These are phyloP conservation scores for Petasospora fabianii DNA, from an alignment of 1,139 yeast genomes.

Conservation along the genomic window DNA sequence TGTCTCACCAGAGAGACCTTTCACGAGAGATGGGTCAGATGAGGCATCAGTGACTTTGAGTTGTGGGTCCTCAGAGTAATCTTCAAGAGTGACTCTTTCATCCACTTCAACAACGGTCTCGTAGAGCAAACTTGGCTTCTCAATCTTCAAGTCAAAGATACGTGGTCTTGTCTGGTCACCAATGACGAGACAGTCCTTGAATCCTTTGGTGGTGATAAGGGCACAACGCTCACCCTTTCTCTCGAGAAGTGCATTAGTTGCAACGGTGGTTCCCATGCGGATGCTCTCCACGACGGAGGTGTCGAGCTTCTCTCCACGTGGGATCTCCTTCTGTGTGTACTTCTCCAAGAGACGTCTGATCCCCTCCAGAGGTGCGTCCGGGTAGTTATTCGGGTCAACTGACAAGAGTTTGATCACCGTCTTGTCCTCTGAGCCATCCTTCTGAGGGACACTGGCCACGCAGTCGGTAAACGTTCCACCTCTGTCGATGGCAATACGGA, in stretches of 20 bases:
- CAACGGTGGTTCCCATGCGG: constrained; percentile 80
- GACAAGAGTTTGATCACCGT: constrained; percentile 67
- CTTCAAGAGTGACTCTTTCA: constrained; percentile 70
- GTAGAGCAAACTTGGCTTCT: constrained; percentile 56
- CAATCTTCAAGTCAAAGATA: constrained; percentile 47
- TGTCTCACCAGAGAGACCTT: constrained; percentile 63
- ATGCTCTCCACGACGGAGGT: constrained; percentile 50
- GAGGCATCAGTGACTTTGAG: constrained; percentile 30
- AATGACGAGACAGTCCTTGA: constrained; percentile 57
- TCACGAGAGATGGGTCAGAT: constrained; percentile 31
- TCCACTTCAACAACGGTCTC: constrained; percentile 63
- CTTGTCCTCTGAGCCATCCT: constrained; percentile 36
- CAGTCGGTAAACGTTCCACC: constrained; percentile 93
- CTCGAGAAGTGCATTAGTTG: constrained; percentile 68
- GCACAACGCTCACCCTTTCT: constrained; percentile 67
- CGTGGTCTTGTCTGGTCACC: constrained; percentile 75
- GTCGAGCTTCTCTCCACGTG: constrained; percentile 45
- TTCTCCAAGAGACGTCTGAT: constrained; percentile 71
- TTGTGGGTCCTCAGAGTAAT: constrained; percentile 57
- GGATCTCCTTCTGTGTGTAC: constrained; percentile 47
- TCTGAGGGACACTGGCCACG: constrained; percentile 30
- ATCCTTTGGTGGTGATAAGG: constrained; percentile 62
- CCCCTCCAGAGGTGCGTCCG: constrained; percentile 91
- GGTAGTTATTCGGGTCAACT: constrained; percentile 81
- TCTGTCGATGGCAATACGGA: constrained; percentile 45